A percentile compares a stretch with the other conserved stretches of the same genome.
Evolutionary conservation across 768 basidiomycete species (phyloP).

Genomic region (Asterophora lycoperdoides): DNA sequence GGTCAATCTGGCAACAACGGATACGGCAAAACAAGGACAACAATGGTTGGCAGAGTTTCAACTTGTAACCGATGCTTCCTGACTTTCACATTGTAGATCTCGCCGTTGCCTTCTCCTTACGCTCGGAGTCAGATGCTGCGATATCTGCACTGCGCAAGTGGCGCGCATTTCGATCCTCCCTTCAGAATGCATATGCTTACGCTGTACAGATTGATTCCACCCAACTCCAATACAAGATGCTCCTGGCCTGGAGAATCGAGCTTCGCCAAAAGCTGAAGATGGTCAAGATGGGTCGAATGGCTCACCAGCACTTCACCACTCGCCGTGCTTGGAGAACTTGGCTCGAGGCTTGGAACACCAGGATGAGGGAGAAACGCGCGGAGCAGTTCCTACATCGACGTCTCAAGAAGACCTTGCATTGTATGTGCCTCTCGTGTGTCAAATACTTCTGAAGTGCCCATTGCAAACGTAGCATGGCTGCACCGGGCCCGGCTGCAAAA

Average conservation of each 20-base stretch:
- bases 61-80: neutral
- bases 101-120: conserved; percentile 47
- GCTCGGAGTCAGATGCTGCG: conserved; percentile 37
- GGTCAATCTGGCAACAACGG: conserved; percentile 48
- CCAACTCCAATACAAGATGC: conserved; percentile 34
- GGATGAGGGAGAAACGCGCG: conserved; percentile 40
- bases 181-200: conserved; percentile 42
- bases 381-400: conserved; percentile 37
- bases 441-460: neutral
- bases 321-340: conserved; percentile 47
- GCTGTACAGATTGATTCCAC: conserved; percentile 47
- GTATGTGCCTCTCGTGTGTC: conserved; percentile 6
- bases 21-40: conserved; percentile 34
- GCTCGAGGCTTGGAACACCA: conserved; percentile 42
- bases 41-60: conserved; percentile 38
- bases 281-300: conserved; percentile 50
- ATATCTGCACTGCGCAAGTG: conserved; percentile 40
- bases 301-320: conserved; percentile 46
- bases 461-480: conserved; percentile 41
- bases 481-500: conserved; percentile 32
- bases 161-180: conserved; percentile 37
- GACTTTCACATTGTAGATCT: conserved; percentile 30
- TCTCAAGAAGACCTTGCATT: conserved; percentile 20
- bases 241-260: conserved; percentile 53
- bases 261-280: conserved; percentile 46